Percentiles rank a stretch among this genome's conserved stretches.
Evolutionary conservation across 805 yeast genomes (phyloP).

Genomic region (Saturnispora hagleri): DNA sequence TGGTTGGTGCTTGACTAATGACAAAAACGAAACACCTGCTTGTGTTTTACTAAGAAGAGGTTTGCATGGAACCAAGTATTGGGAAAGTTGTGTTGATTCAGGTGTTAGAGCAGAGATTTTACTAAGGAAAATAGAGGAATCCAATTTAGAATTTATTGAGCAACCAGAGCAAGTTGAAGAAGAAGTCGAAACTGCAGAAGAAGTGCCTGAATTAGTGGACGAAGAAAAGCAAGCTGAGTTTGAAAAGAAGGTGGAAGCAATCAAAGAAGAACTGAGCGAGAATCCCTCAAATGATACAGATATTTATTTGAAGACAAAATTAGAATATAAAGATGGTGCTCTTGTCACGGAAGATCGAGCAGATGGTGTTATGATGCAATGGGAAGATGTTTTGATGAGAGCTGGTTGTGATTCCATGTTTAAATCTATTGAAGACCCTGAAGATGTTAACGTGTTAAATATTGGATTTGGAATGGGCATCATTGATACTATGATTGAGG

Average conservation of each 20-base stretch:
- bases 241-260: constrained; percentile 16
- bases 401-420: constrained; percentile 72
- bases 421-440: constrained; percentile 30
- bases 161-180: constrained; percentile 22
- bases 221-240: constrained; percentile 8
- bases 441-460: constrained; percentile 50
- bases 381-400: constrained; percentile 82
- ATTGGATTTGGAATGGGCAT: constrained; percentile 98
- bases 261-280: constrained; percentile 20
- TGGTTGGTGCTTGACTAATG: constrained; percentile 80
- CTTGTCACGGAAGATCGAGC: constrained; percentile 60
- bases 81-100: constrained; percentile 57
- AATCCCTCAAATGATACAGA: constrained; percentile 60
- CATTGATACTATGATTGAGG: constrained; percentile 71
- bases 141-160: constrained; percentile 51
- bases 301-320: constrained; percentile 53
- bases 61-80: constrained; percentile 30
- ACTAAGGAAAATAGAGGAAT: constrained; percentile 59
- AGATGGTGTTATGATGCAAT: constrained; percentile 97
- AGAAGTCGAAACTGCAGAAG: constrained; percentile 12
- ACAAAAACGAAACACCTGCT: constrained; percentile 72
- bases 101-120: constrained; percentile 87
- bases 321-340: constrained; percentile 60
- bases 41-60: constrained; percentile 58
- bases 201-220: constrained; percentile 14